phyloP scores from a whole-genome alignment of 371 early-diverging fungal species.

The Funneliformis caledonium region DNA sequence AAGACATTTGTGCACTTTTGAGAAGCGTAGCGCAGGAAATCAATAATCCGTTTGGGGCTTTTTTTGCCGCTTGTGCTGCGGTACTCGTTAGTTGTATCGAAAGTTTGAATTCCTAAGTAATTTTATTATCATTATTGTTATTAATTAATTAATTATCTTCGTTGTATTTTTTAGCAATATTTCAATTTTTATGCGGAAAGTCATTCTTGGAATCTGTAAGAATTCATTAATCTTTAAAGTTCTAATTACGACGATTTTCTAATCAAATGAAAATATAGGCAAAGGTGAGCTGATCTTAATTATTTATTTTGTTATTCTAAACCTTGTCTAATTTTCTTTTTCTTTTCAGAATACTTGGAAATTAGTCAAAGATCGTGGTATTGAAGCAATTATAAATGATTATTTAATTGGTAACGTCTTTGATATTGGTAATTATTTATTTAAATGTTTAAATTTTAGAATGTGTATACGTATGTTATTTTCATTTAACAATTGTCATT shows the following conservation, averaged over 20 bases:
- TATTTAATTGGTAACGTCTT: conserved; percentile 77
- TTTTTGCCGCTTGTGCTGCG: too few relatives aligned
- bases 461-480: neutral
- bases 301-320: neutral
- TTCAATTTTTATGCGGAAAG: conserved; percentile 88
- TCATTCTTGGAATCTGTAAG: conserved; percentile 81
- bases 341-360: conserved; percentile 72
- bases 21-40: too few relatives aligned
- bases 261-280: neutral
- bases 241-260: neutral
- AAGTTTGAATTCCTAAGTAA: too few relatives aligned
- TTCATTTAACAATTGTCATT: neutral
- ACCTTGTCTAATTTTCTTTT: neutral
- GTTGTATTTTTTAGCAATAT: conserved; percentile 58
- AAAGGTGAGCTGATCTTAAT: neutral
- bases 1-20: too few relatives aligned
- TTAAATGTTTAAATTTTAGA: neutral
- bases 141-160: too few relatives aligned
- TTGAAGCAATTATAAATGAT: conserved; percentile 92
- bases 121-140: too few relatives aligned
- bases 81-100: too few relatives aligned
- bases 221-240: neutral
- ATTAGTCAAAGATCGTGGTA: conserved; percentile 81
- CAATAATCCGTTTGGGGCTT: too few relatives aligned
- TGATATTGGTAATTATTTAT: conserved; percentile 60